Evolutionary conservation across 352 stramenopile genomes (phyloP).

Genomic region (Halophytophthora polymorphica): DNA sequence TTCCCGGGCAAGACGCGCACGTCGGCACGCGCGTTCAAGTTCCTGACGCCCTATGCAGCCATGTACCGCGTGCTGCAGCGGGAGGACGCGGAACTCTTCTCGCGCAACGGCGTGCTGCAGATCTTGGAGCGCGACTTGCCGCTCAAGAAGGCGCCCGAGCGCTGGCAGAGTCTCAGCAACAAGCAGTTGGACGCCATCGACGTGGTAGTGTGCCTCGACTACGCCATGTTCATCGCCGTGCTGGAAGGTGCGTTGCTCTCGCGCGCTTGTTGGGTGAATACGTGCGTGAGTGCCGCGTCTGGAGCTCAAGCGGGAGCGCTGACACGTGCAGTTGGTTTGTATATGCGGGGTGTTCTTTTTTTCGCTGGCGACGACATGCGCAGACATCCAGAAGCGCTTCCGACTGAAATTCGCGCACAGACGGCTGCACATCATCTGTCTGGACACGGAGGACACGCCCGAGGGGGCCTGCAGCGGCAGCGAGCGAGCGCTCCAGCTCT

Average conservation of each 20-base stretch:
- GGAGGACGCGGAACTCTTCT: slow-evolving; percentile 52
- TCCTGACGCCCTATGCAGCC: slow-evolving; percentile 62
- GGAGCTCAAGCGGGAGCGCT: too few species aligned
- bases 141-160: slow-evolving; percentile 66
- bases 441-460: slow-evolving; percentile 75
- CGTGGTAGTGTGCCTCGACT: slow-evolving; percentile 81
- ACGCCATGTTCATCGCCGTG: slow-evolving; percentile 73
- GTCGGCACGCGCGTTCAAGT: slow-evolving; percentile 50
- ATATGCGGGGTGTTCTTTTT: too few species aligned
- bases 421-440: slow-evolving; percentile 72
- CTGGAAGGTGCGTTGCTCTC: slow-evolving; percentile 44
- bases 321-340: too few species aligned
- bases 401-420: slow-evolving; percentile 44
- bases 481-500: slow-evolving; percentile 50
- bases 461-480: slow-evolving; percentile 54
- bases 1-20: slow-evolving; percentile 45
- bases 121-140: slow-evolving; percentile 74
- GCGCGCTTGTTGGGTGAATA: slow-evolving; percentile 4
- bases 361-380: too few species aligned
- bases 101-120: slow-evolving; percentile 57
- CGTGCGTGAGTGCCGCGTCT: slow-evolving; percentile 1
- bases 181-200: slow-evolving; percentile 64
- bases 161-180: slow-evolving; percentile 68
- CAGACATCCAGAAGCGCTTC: slow-evolving; percentile 54
- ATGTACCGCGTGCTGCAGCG: slow-evolving; percentile 55